These are phyloP conservation scores for Amanita muscaria DNA, from an alignment of 768 basidiomycete genomes.

Conservation along the genomic window DNA sequence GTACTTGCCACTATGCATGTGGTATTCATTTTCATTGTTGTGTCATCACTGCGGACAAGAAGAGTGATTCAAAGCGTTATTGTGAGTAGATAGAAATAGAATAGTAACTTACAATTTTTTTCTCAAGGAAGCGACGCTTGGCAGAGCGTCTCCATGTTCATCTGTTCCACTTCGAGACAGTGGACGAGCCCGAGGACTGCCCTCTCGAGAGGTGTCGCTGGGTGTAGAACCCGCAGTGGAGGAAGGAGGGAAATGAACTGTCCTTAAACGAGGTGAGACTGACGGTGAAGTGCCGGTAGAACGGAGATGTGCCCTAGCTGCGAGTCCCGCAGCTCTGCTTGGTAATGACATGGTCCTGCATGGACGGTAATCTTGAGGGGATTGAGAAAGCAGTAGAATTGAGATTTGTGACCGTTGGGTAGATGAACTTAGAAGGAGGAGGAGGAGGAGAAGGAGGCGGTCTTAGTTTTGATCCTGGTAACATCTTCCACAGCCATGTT, in stretches of 20 bases:
- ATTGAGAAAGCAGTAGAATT: neutral
- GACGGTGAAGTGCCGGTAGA: slow-evolving; percentile 24
- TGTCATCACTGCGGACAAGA: slow-evolving; percentile 4
- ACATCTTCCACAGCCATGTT: no score
- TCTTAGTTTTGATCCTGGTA: slow-evolving; percentile 10
- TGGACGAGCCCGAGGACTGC: neutral
- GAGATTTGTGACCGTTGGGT: neutral
- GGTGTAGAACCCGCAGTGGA: neutral
- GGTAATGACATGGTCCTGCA: neutral
- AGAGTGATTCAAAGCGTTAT: slow-evolving; percentile 2
- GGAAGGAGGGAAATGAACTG: slow-evolving; percentile 33
- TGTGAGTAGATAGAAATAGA: neutral
- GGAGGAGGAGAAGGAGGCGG: slow-evolving; percentile 10
- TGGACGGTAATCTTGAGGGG: neutral
- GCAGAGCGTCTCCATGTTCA: neutral
- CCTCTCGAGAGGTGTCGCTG: neutral
- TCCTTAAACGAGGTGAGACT: slow-evolving; percentile 43
- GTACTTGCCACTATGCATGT: slow-evolving; percentile 9
- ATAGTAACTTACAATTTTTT: slow-evolving; percentile 45
- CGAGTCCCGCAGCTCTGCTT: neutral
- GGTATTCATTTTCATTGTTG: slow-evolving; percentile 10
- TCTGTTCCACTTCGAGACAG: slow-evolving; percentile 2
- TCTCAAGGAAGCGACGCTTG: slow-evolving; percentile 33
- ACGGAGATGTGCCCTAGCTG: neutral
- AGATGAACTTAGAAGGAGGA: slow-evolving; percentile 6